Evolutionary conservation across 2,329 filamentous ascomycete species (phyloP).

Genomic region (Epichloe brachyelytri): DNA sequence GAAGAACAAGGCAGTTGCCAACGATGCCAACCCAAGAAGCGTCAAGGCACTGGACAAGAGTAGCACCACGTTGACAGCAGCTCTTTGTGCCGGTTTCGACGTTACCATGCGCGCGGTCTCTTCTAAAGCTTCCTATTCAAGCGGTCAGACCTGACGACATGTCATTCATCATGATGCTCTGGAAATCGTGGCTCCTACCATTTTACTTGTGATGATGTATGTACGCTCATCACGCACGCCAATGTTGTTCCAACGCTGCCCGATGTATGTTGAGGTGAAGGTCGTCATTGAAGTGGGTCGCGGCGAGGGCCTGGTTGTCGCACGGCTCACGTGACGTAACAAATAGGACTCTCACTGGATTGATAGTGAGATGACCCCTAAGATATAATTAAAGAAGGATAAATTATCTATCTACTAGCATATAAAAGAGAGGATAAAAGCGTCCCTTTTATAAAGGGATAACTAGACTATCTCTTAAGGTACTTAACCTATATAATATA

Average conservation of each 20-base stretch:
- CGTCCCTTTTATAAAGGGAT: no score
- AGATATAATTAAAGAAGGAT: no score
- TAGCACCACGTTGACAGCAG: constrained; percentile 33
- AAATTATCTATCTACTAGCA: no score
- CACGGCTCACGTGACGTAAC: no score
- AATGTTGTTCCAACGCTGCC: background rate
- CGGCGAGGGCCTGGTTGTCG: background rate
- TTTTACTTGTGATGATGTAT: background rate
- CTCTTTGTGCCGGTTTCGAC: constrained; percentile 37
- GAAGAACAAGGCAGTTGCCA: constrained; percentile 41
- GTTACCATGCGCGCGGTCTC: constrained; percentile 28
- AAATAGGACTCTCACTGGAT: no score
- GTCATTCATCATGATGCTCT: background rate
- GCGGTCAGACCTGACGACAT: background rate
- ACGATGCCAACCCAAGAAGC: constrained; percentile 33
- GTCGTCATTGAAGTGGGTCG: background rate
- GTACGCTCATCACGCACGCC: background rate
- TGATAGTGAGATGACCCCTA: no score
- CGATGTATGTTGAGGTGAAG: background rate
- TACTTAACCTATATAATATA: no score
- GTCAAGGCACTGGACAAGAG: constrained; percentile 28
- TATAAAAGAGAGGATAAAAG: no score
- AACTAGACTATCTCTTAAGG: no score
- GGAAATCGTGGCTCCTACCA: background rate
- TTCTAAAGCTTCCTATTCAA: constrained; percentile 21